Base-by-base conservation (phyloP, 116 monocot genomes). In the Trichopus zeylanicus region DNA sequence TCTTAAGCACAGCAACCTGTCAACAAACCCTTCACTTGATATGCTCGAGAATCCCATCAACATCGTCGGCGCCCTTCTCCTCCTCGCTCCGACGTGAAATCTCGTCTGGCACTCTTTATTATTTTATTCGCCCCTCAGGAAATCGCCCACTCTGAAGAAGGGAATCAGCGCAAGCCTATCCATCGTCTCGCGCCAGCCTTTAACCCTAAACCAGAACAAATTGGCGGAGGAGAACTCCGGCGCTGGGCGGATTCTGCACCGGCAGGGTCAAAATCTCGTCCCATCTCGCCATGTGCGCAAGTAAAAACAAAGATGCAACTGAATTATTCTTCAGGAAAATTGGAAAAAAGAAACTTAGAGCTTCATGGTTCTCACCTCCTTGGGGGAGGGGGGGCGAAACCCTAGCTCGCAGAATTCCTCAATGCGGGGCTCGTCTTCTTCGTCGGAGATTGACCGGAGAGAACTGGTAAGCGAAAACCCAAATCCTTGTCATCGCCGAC, bases 1-100 rank as follows among this genome's bases (percentile, higher is more conserved):
- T 42, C 13, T 12, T 13, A 13, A 42, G n/a, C n/a, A n/a, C n/a
- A 15, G n/a, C n/a, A n/a, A n/a, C n/a, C n/a, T n/a, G n/a, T n/a
- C n/a, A n/a, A n/a, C 3, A 55, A 48, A 48, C 56, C 23, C 6
- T 21, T 58, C 10, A 64, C 91, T 87, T 69, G 35, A 97, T 97
- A 73, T 91, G 88, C 60, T 98, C 98, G 38, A 98, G 98, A 67
- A 98, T 88, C 19, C 98, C 98, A 65, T 98, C 92, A 39, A 98
- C 98, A 64, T 71, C 31, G 73, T 53, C 4, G 75, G 68, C 15
- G 91, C 59, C 48, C 92, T 78, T 62, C 85, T 77, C 60, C 98
- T 88, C 64, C 91, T 84, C 28, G 88, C 98, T 72, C 91, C 92
- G 29, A 98, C 92, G 62, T 98, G 98, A 56, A 98, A 98, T 60